phyloP scores from a whole-genome alignment of 768 basidiomycete species.

The Termitomyces sp. region DNA sequence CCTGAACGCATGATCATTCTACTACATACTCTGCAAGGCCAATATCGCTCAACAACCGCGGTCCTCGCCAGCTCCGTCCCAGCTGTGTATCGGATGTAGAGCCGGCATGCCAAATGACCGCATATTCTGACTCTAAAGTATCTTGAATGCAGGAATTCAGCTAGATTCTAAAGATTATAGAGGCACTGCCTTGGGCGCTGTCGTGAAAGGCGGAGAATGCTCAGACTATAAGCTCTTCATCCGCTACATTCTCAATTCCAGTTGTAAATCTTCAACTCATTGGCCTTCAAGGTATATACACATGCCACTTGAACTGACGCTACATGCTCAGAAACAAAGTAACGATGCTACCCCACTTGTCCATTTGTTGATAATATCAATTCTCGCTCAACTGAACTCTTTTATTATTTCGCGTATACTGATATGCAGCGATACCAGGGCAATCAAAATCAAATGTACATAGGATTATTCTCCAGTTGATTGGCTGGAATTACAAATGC shows the following conservation, averaged over 20 bases:
- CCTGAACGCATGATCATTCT: background rate
- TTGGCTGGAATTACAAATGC: background rate
- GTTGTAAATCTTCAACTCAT: too few species aligned
- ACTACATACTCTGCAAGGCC: too few species aligned
- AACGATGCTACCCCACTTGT: too few species aligned
- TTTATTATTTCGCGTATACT: background rate
- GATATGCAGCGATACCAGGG: background rate
- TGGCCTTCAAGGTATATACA: too few species aligned
- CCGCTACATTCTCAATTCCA: too few species aligned
- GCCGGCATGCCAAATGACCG: too few species aligned
- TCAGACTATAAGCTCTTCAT: background rate
- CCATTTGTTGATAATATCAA: too few species aligned
- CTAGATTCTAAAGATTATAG: background rate
- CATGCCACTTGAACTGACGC: background rate
- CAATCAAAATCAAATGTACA: background rate
- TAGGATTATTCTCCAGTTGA: background rate
- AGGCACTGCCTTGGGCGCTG: background rate
- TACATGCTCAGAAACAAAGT: background rate
- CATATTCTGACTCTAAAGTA: too few species aligned
- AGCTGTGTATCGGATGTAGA: too few species aligned
- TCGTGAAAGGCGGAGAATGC: background rate
- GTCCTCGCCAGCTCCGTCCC: too few species aligned
- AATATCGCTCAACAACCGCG: background rate
- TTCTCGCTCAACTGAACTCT: too few species aligned
- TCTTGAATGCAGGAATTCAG: background rate